Evolutionary conservation across 805 yeast genomes (phyloP).

Genomic region (Lachancea quebecensis): DNA sequence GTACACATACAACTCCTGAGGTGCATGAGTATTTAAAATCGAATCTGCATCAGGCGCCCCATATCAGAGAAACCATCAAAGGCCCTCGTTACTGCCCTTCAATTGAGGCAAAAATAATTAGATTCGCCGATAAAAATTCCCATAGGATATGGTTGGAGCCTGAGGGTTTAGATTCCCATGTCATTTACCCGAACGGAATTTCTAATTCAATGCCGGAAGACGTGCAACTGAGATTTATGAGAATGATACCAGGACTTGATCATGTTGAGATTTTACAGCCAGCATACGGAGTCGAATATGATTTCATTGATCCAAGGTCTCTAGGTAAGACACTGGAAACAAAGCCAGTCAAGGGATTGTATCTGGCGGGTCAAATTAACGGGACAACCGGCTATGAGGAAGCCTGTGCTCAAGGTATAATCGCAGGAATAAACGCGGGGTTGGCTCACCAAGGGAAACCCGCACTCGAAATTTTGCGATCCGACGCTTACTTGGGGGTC

Average conservation of each 20-base stretch:
- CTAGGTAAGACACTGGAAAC: conserved; percentile 73
- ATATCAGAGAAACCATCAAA: conserved; percentile 85
- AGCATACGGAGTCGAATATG: conserved; percentile 99
- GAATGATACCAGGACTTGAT: conserved; percentile 81
- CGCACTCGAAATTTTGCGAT: conserved; percentile 54
- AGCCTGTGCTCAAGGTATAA: conserved; percentile 93
- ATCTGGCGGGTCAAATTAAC: conserved; percentile 92
- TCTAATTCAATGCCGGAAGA: conserved; percentile 96
- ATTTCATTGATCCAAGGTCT: conserved; percentile 91
- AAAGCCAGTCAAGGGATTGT: conserved; percentile 68
- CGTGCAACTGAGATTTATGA: conserved; percentile 67
- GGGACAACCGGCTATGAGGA: conserved; percentile 99
- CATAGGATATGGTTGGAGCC: conserved; percentile 96
- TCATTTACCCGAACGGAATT: conserved; percentile 95
- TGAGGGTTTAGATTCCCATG: conserved; percentile 79
- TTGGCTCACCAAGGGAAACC: conserved; percentile 35
- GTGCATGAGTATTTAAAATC: conserved; percentile 62
- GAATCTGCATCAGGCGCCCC: conserved; percentile 78
- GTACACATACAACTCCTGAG: conserved; percentile 69
- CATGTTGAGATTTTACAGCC: conserved; percentile 86
- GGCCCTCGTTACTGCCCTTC: conserved; percentile 99
- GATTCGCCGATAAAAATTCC: conserved; percentile 66
- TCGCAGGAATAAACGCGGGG: conserved; percentile 96
- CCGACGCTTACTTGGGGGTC: conserved; percentile 89
- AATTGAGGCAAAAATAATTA: conserved; percentile 77